These are phyloP conservation scores for Candida mesenterica DNA, from an alignment of 1,139 yeast genomes.

Conservation along the genomic window DNA sequence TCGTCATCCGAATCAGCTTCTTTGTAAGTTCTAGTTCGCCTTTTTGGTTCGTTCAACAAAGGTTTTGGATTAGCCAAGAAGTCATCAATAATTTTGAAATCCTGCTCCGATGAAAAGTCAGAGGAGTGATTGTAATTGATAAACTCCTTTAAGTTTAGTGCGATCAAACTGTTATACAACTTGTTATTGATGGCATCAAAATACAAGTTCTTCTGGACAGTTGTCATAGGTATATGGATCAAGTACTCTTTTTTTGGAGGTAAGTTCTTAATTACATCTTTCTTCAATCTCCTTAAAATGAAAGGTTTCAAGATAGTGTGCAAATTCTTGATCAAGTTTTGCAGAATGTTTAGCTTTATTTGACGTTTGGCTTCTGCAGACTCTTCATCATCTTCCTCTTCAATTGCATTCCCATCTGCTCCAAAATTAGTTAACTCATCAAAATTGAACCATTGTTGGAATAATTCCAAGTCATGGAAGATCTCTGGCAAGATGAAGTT, in stretches of 20 bases:
- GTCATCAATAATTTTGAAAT: slow-evolving; percentile 34
- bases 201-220: slow-evolving; percentile 64
- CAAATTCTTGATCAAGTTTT: slow-evolving; percentile 65
- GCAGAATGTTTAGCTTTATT: slow-evolving; percentile 62
- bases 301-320: slow-evolving; percentile 91
- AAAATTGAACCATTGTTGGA: slow-evolving; percentile 93
- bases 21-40: slow-evolving; percentile 10
- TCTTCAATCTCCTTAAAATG: slow-evolving; percentile 74
- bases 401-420: slow-evolving; percentile 28
- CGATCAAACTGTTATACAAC: slow-evolving; percentile 40
- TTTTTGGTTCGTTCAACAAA: slow-evolving; percentile 1
- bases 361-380: slow-evolving; percentile 32
- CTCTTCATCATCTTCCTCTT: slow-evolving; percentile 20
- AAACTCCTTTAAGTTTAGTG: slow-evolving; percentile 47
- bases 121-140: slow-evolving; percentile 30
- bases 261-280: slow-evolving; percentile 60
- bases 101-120: slow-evolving; percentile 17
- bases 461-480: slow-evolving; percentile 82
- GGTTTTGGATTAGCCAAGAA: slow-evolving; percentile 30
- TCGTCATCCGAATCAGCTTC: slow-evolving; percentile 34
- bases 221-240: slow-evolving; percentile 67
- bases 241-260: slow-evolving; percentile 91
- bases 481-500: slow-evolving; percentile 91
- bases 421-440: slow-evolving; percentile 48
- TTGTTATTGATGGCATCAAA: slow-evolving; percentile 51